Evolutionary conservation across 345 rosid species (phyloP), one percentile per base, ranked within the genome.

Genomic region (Eutrema heterophyllum): DNA sequence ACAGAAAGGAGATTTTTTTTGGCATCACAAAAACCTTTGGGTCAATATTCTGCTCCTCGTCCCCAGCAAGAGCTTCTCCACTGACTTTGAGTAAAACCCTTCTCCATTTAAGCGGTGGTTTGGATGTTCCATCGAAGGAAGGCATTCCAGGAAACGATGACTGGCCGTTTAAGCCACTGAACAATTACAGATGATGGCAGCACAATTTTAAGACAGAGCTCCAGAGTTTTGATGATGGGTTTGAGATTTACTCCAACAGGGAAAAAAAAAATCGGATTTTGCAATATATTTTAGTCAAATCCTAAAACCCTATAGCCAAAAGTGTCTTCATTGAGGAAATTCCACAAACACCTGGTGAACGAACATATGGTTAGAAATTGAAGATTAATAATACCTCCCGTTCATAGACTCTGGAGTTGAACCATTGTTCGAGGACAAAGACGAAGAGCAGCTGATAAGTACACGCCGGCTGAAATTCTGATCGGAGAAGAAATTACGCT

Each of bases 11-110:
- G 27, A 18, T 71, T 74, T 7, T 8, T 73, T n/a, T 9, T 26
- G 29, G 52, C 45, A 57, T 36, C 3, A 68, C 2, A 53, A 44
- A 65, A 80, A 91, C 98, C 95, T 91, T 94, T 4, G 97, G 97
- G 68, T 89, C 97, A 46, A 94, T 91, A 56, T 91, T 91, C 75
- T 94, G 96, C 11, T 64, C 24, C 21, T 76, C 83, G 76, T 94
- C 97, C 33, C 98, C 97, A 0, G 97, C 97, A 68, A 94, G 97
- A 64, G 99, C 99, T 87, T 94, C 97, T 66, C 97, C 97, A 55
- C 97, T 94, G 44, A 91, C 98, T 84, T 94, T 94, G 68, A 94
- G 98, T 82, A 91, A 86, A 66, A 89, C 98, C 81, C 98, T 91
- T 77, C 63, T 87, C 97, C 98, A 94, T 78, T 81, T 94, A 78